phyloP scores from a whole-genome alignment of 2,329 filamentous ascomycete species.

The Fusarium vanettenii region DNA sequence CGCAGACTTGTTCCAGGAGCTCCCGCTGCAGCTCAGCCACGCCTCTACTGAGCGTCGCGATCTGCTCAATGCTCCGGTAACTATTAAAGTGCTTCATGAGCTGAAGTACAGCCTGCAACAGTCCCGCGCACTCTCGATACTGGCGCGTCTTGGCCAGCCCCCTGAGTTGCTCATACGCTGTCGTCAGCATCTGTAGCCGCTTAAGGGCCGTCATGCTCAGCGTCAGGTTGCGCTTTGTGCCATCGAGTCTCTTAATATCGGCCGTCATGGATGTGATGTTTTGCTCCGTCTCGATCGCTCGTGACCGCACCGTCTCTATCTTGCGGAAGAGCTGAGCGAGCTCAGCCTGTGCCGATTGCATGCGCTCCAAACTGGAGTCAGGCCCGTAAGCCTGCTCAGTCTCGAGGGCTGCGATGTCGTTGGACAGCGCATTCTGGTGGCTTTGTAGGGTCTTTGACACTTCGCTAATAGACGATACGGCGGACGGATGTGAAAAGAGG shows the following conservation, averaged over 20 bases:
- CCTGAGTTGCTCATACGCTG: slow-evolving; percentile 95
- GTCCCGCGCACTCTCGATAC: slow-evolving; percentile 92
- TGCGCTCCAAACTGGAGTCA: slow-evolving; percentile 87
- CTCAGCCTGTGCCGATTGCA: slow-evolving; percentile 91
- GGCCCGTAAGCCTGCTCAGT: slow-evolving; percentile 86
- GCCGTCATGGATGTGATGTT: slow-evolving; percentile 99
- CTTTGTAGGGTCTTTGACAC: slow-evolving; percentile 79
- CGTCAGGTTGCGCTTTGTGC: slow-evolving; percentile 95
- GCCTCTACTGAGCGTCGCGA: slow-evolving; percentile 90
- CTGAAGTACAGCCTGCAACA: slow-evolving; percentile 95
- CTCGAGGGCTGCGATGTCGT: slow-evolving; percentile 78
- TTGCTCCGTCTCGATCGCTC: slow-evolving; percentile 91
- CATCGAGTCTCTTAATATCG: slow-evolving; percentile 96
- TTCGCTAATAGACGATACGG: slow-evolving; percentile 79
- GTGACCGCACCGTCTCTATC: slow-evolving; percentile 91
- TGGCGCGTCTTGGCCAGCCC: slow-evolving; percentile 86
- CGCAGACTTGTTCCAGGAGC: slow-evolving; percentile 95
- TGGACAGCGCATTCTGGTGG: slow-evolving; percentile 85
- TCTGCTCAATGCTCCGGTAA: slow-evolving; percentile 97
- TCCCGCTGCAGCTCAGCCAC: slow-evolving; percentile 94
- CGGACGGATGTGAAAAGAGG: slow-evolving; percentile 90
- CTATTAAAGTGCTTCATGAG: slow-evolving; percentile 99
- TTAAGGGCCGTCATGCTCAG: slow-evolving; percentile 98
- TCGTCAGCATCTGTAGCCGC: slow-evolving; percentile 97
- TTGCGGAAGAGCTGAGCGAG: slow-evolving; percentile 91